Base-by-base conservation (phyloP, 352 stramenopile genomes). In the Globisporangium megalacanthum region DNA sequence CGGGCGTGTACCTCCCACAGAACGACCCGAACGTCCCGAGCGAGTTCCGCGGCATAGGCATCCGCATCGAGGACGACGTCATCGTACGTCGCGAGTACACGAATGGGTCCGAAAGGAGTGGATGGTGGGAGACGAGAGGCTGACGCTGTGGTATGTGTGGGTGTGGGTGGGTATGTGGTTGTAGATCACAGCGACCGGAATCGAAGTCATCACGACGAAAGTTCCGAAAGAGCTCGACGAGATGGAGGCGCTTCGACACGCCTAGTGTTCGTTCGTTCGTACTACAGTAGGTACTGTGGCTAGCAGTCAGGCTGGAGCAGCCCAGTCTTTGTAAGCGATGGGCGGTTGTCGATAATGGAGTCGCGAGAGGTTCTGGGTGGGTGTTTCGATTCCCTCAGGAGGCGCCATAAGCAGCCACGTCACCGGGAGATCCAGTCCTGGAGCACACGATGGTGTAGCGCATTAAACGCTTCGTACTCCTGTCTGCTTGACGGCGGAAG, bases 21-120 rank as follows among this genome's bases (percentile, higher is more conserved):
- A 75, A 77, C 37, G 83, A 94, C 60, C 49, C 66, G 36, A 74
- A 74, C 44, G 36, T 94, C 9, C 83, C 83, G 13, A 60, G 70
- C 17, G 81, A 92, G 46, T 89, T 91, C 68, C 81, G 83, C 60
- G 83, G 83, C 39, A 88, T 94, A 19, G 83, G 83, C 45, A 89
- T 94, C 60, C 83, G 83, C 36, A 94, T 94, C 51, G 83, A 94
- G 70, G 83, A 94, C 62, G 83, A 94, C 52, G 75, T 94, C 56
- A 74, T 92, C 53, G 83, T 94, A 72, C 46, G 80, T 72, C 33
- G 35, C 35, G 35, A 39, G 35, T 13, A 2, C 35, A 13, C 2
- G 58, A 6, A 11, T 52, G 39, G 44, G 11, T 19, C 8, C 33
- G 13, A 49, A 5, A 19, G 6, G 13, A 54, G 33, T 8, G 15